A percentile compares a stretch with the other conserved stretches of the same genome.
phyloP scores from a whole-genome alignment of 106 monocot genomes.

The Dendrobium officinale region DNA sequence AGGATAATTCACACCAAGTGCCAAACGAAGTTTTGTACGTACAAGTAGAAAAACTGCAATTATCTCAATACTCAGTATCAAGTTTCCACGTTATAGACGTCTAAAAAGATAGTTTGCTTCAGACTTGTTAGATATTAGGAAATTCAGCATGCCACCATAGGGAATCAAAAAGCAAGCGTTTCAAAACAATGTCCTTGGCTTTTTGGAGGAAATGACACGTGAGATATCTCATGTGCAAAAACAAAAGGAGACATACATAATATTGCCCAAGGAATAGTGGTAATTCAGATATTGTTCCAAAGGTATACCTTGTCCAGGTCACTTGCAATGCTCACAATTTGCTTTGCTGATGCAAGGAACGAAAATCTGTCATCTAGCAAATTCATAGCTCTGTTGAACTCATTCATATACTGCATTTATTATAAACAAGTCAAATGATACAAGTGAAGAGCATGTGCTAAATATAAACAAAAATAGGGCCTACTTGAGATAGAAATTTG shows the following conservation, averaged over 20 bases:
- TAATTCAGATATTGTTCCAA: not conserved
- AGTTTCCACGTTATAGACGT: not conserved
- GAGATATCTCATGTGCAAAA: not conserved
- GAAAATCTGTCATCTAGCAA: conserved; percentile 66
- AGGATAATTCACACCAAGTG: not conserved
- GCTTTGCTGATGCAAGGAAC: conserved; percentile 68
- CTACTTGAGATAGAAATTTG: not conserved
- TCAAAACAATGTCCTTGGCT: not conserved
- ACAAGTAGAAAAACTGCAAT: not conserved
- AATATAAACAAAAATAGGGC: not conserved
- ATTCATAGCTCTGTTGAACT: conserved; percentile 90
- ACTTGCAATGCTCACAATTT: conserved; percentile 72
- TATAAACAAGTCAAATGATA: conserved; percentile 7
- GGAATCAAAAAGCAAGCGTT: not conserved
- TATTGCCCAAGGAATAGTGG: not conserved
- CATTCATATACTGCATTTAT: conserved; percentile 73
- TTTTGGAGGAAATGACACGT: not conserved
- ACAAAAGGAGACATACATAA: not conserved
- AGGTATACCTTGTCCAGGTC: conserved; percentile 77
- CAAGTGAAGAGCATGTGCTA: not conserved
- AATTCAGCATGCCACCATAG: not conserved
- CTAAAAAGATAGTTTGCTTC: not conserved
- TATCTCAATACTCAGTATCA: not conserved
- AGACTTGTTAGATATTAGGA: not conserved
- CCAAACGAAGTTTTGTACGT: not conserved